Evolutionary conservation across 2,329 filamentous ascomycete genomes (phyloP).

Genomic region (Colletotrichum truncatum): DNA sequence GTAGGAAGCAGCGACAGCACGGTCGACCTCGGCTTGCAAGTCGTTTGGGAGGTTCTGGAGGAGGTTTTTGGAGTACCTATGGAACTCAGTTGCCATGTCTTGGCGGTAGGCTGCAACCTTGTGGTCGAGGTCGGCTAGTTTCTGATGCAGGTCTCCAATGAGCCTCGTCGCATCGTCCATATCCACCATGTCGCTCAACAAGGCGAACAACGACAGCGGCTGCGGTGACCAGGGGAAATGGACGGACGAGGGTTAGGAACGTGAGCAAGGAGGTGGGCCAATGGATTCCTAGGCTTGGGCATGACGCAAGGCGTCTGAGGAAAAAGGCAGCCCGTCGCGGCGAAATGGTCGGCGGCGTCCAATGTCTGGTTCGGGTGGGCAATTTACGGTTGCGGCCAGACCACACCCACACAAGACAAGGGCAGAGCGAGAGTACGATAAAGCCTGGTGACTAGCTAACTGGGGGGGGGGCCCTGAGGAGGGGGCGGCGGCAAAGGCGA

Average conservation of each 20-base stretch:
- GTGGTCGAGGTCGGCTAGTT: constrained; percentile 65
- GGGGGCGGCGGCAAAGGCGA: constrained; percentile 35
- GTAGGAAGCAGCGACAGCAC: constrained; percentile 55
- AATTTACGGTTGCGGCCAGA: constrained; percentile 28
- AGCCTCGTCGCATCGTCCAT: constrained; percentile 60
- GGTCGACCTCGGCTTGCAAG: constrained; percentile 55
- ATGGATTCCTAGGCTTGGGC: constrained; percentile 29
- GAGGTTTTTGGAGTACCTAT: constrained; percentile 60
- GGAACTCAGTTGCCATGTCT: constrained; percentile 66
- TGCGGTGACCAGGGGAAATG: constrained; percentile 21
- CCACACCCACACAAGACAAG: constrained; percentile 2
- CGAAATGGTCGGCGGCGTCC: constrained; percentile 24
- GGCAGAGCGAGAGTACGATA: background rate
- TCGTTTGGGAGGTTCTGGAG: constrained; percentile 57
- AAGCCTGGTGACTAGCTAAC: background rate
- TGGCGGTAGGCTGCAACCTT: constrained; percentile 66
- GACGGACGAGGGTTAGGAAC: constrained; percentile 17
- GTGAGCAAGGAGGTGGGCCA: constrained; percentile 26
- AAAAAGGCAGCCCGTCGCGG: constrained; percentile 26
- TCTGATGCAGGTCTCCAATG: constrained; percentile 60
- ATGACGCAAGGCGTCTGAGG: constrained; percentile 29
- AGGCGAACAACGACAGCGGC: constrained; percentile 6
- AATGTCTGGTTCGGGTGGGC: constrained; percentile 26
- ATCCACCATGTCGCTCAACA: constrained; percentile 23
- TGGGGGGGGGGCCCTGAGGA: background rate